Conservation (phyloP, 2,329 filamentous ascomycete genomes). For the Aspergillus phoenicis region DNA sequence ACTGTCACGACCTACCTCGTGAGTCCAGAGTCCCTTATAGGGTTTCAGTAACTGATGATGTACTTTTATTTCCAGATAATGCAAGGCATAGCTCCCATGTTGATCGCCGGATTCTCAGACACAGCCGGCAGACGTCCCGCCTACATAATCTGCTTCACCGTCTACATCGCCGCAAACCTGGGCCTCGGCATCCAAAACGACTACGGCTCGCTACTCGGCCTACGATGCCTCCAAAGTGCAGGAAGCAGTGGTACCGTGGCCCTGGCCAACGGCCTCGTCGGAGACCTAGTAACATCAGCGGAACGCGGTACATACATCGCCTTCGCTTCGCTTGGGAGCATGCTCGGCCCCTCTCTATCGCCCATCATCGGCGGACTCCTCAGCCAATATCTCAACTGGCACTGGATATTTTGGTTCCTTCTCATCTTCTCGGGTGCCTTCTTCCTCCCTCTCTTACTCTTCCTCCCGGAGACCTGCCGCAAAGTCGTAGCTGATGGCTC, state of each 20-base stretch:
- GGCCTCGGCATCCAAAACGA: slow-evolving; percentile 43
- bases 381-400: slow-evolving; percentile 67
- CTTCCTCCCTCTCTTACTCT: slow-evolving; percentile 58
- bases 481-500: slow-evolving; percentile 45
- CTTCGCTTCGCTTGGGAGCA: slow-evolving; percentile 58
- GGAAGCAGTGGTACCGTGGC: slow-evolving; percentile 47
- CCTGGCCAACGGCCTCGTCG: slow-evolving; percentile 43
- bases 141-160: slow-evolving; percentile 57
- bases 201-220: slow-evolving; percentile 41
- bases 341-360: slow-evolving; percentile 53
- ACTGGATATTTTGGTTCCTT: slow-evolving; percentile 67
- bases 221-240: slow-evolving; percentile 45
- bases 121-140: slow-evolving; percentile 54
- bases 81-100: slow-evolving; percentile 57
- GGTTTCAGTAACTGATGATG: too few relatives aligned
- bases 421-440: slow-evolving; percentile 55
- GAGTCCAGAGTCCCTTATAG: not conserved
- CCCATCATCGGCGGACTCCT: slow-evolving; percentile 68
- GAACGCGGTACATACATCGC: slow-evolving; percentile 48
- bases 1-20: slow-evolving; percentile 56
- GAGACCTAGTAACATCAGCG: slow-evolving; percentile 42
- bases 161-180: slow-evolving; percentile 46
- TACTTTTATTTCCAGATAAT: slow-evolving; percentile 42
- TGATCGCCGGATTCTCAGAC: slow-evolving; percentile 56
- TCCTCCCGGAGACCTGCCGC: slow-evolving; percentile 56